Evolutionary conservation across 1,284 basidiomycete species (phyloP), one percentile per base, ranked within the genome.

Genomic region (Ganoderma multipileum): DNA sequence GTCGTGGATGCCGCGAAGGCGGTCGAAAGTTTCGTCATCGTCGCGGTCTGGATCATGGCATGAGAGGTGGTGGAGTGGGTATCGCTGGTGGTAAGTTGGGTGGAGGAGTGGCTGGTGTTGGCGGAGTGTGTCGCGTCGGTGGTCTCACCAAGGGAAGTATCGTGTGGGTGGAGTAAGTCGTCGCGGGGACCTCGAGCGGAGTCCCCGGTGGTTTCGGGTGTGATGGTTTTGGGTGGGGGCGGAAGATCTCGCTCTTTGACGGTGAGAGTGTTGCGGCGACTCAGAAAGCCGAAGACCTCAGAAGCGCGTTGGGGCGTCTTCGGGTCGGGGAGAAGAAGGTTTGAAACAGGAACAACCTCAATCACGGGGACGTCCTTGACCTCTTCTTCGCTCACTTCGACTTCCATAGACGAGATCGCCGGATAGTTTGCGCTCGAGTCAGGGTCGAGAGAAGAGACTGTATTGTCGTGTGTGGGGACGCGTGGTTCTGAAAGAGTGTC

Each of bases 331-430:
- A 68, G 55, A 4, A 58, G 66, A 50, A 52, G 64, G 23, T 62
- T 71, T 20, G 55, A 59, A 28, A 55, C 69, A 4, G 67, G 55
- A 14, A 47, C 63, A 41, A 62, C 61, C n/a, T 64, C 67, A 18
- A 58, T 55, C 16, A 66, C 59, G 38, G 70, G 70, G 1, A 66
- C 65, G 18, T 71, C 38, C 61, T 20, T 30, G 0, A 55, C 26
- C 23, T 54, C 79, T 58, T 86, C 84, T 38, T 82, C 79, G 75
- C 91, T 92, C 61, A 88, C 80, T 76, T 93, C 90, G 4, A 93
- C 92, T 68, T 90, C 88, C 81, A 92, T 84, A 0, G 92, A 93
- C 3, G 89, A 90, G 64, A 91, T 87, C 28, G 84, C 85, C 3
- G 83, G 85, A 70, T 86, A 83, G 62, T 76, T 72, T 70, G 76